Evolutionary conservation across 1,139 yeast species (phyloP), one percentile per base, ranked within the genome.

Genomic region (Yamadazyma membranifaciens): DNA sequence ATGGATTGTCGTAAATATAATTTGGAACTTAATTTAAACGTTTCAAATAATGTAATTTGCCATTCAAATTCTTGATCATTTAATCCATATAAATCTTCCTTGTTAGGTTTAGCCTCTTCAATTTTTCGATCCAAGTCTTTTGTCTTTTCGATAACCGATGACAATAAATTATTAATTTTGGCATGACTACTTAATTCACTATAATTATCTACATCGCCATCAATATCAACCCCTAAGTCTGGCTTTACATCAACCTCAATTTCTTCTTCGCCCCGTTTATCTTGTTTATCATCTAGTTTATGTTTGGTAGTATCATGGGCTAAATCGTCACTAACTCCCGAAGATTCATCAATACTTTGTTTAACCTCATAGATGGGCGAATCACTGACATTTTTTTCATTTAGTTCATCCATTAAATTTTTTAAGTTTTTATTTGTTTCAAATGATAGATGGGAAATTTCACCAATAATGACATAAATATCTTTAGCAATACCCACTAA

Each of bases 401-500:
- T 49, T 34, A 43, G 37, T 14, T 43, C 47, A 9, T 37, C 37
- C 17, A 31, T 30, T 9, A 50, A 52, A 33, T 44, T 42, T 13
- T 53, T 42, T 27, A 63, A 43, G 3, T 54, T 50, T 27, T 59
- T 63, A 47, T 70, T 74, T 40, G 74, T 71, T 44, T 75, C 80
- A 44, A 73, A 75, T 2, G 83, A 80, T 44, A 85, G 62, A 12
- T 79, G 77, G 29, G 81, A 80, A 30, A 86, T 82, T 44, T 83
- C 86, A 9, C 91, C 92, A 45, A 87, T 70, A 13, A 82, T 64
- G 31, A 75, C 68, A 55, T 80, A 83, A 20, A 87, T 62, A 3
- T 82, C 81, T 49, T 85, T 81, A 27, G 87, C 82, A 24, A 86
- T 75, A 2, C 94, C 94, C 44, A 83, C 75, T 37, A 86, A 65